These are phyloP conservation scores for Phaffia australis DNA, from an alignment of 768 basidiomycete genomes.

Conservation along the genomic window DNA sequence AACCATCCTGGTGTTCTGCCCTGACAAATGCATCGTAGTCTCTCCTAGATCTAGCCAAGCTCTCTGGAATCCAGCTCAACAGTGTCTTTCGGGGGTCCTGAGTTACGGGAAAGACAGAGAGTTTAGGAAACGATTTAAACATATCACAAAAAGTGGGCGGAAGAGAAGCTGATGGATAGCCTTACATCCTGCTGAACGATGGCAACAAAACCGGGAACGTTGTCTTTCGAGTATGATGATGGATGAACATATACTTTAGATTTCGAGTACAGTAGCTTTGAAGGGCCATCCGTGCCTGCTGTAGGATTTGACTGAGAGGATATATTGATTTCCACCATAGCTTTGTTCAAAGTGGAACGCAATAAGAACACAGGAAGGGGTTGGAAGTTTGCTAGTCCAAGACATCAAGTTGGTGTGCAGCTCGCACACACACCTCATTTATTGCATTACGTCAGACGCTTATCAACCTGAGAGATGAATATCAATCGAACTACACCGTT, in stretches of 20 bases:
- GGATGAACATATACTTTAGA: slow-evolving; percentile 94
- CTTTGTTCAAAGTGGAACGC: no score
- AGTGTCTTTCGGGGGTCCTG: slow-evolving; percentile 19
- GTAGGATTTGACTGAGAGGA: no score
- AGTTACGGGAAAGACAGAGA: not conserved
- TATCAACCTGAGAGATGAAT: no score
- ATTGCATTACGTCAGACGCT: no score
- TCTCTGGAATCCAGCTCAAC: slow-evolving; percentile 19
- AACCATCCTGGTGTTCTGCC: slow-evolving; percentile 4
- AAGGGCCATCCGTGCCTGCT: not conserved
- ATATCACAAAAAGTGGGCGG: not conserved
- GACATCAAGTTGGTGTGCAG: no score
- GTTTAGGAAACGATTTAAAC: not conserved
- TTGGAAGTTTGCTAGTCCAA: no score
- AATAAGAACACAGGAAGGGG: no score
- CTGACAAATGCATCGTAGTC: slow-evolving; percentile 25
- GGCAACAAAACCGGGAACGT: slow-evolving; percentile 85
- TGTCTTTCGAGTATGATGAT: slow-evolving; percentile 79
- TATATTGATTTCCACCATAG: no score
- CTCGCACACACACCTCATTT: no score
- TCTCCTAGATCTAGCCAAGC: slow-evolving; percentile 8
- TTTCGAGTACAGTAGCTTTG: slow-evolving; percentile 65
- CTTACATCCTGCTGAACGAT: slow-evolving; percentile 55
- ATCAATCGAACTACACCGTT: no score
- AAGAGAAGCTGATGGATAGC: not conserved